Conservation (phyloP, 352 stramenopile species). For the Pythium vanterpoolii region DNA sequence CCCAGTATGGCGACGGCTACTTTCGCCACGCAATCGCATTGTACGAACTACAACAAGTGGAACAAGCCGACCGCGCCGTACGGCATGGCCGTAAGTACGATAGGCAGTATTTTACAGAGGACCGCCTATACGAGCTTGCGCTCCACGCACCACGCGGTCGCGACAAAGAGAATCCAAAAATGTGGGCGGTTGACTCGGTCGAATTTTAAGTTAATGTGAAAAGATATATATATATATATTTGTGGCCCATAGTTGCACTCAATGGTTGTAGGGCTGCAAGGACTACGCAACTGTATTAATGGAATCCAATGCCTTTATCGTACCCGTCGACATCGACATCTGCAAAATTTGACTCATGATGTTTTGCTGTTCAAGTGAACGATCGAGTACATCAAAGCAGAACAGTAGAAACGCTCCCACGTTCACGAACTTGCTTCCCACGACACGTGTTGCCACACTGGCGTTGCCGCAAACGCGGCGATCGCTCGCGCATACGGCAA, state of each 20-base stretch:
- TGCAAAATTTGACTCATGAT: too few species aligned
- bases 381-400: too few species aligned
- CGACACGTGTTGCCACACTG: too few species aligned
- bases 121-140: slow-evolving; percentile 15
- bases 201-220: slow-evolving; percentile 22
- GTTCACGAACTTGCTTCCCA: too few species aligned
- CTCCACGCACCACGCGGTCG: slow-evolving; percentile 12
- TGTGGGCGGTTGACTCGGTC: slow-evolving; percentile 8
- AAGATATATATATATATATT: too few species aligned
- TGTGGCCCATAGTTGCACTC: neutral
- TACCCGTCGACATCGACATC: too few species aligned
- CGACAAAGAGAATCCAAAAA: neutral
- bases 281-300: neutral
- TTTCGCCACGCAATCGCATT: slow-evolving; percentile 26
- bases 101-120: slow-evolving; percentile 13
- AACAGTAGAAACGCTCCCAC: too few species aligned
- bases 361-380: too few species aligned
- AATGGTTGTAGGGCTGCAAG: neutral
- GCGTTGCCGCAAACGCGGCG: too few species aligned
- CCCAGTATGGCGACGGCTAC: slow-evolving; percentile 25
- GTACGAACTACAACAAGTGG: slow-evolving; percentile 3
- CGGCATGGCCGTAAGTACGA: slow-evolving; percentile 17
- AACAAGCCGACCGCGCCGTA: slow-evolving; percentile 16
- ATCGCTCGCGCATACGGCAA: too few species aligned
- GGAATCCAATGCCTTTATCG: too few species aligned